These are phyloP conservation scores for Aschersonia sp. DNA, from an alignment of 2,329 filamentous ascomycete genomes.

Conservation along the genomic window DNA sequence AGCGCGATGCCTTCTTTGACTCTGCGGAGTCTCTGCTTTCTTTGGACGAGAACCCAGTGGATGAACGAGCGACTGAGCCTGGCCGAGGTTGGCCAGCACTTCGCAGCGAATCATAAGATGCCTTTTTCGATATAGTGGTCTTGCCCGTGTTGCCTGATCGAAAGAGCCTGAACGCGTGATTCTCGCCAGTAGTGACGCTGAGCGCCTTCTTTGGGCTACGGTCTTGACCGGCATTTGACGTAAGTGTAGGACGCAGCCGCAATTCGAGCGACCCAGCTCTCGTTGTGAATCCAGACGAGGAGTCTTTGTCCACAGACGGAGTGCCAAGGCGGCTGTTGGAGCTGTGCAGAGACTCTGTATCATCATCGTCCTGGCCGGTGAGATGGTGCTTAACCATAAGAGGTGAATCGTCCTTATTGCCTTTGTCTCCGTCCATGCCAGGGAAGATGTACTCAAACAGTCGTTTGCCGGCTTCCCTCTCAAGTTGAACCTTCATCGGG, in stretches of 20 bases:
- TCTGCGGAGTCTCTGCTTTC: conserved; percentile 20
- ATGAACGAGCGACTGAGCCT: conserved; percentile 26
- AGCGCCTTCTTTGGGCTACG: conserved; percentile 27
- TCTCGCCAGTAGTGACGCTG: conserved; percentile 26
- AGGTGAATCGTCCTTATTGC: conserved; percentile 37
- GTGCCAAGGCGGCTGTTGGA: conserved; percentile 22
- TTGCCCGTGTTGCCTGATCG: conserved; percentile 26
- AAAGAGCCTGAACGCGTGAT: conserved; percentile 38
- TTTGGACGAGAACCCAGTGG: conserved; percentile 29
- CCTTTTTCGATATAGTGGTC: conserved; percentile 30
- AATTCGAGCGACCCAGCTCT: conserved; percentile 65
- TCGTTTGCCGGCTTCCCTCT: conserved; percentile 81
- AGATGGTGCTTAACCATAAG: conserved; percentile 32
- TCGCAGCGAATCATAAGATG: conserved; percentile 41
- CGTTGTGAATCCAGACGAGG: conserved; percentile 33
- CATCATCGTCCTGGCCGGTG: conserved; percentile 32
- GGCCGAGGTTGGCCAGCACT: conserved; percentile 23
- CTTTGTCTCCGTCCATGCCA: conserved; percentile 48
- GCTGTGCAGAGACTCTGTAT: conserved; percentile 25
- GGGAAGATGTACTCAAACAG: conserved; percentile 98
- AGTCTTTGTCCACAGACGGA: conserved; percentile 27
- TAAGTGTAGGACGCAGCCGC: conserved; percentile 70
- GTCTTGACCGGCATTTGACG: conserved; percentile 30
- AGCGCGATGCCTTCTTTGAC: conserved; percentile 35
- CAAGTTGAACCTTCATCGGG: conserved; percentile 85